These are phyloP conservation scores for Fusarium gaditjirri DNA, from an alignment of 2,329 filamentous ascomycete species.

Conservation along the genomic window DNA sequence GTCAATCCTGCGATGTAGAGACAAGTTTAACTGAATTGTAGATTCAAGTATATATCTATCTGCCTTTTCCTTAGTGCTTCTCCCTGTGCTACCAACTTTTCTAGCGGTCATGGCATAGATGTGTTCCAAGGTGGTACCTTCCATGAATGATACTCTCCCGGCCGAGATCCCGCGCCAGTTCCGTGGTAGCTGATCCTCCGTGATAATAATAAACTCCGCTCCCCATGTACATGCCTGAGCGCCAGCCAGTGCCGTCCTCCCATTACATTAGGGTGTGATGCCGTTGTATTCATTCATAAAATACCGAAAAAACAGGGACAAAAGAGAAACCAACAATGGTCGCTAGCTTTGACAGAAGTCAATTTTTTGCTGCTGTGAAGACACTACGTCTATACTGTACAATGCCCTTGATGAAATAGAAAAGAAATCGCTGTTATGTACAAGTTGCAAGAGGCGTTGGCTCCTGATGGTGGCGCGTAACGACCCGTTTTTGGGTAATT, in stretches of 20 bases:
- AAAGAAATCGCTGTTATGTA: conserved; percentile 30
- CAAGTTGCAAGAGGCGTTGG: conserved; percentile 11
- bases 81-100: not conserved
- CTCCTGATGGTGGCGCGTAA: not conserved
- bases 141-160: not conserved
- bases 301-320: conserved; percentile 14
- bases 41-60: conserved; percentile 2
- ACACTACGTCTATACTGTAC: conserved; percentile 37
- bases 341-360: conserved; percentile 19
- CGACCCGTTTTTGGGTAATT: not conserved
- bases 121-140: not conserved
- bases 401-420: conserved; percentile 19
- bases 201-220: conserved; percentile 13
- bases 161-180: not conserved
- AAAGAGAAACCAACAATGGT: conserved; percentile 20
- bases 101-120: not conserved
- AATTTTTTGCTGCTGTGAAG: conserved; percentile 8
- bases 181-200: not conserved
- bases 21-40: not conserved
- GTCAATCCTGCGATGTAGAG: not conserved
- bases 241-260: conserved; percentile 36
- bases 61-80: not conserved
- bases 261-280: conserved; percentile 48
- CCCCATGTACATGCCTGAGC: conserved; percentile 34
- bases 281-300: conserved; percentile 40